Percentiles rank a stretch among this genome's conserved stretches.
Evolutionary conservation across 1,284 basidiomycete species (phyloP).

Genomic region (Lentinula novae-zelandiae): DNA sequence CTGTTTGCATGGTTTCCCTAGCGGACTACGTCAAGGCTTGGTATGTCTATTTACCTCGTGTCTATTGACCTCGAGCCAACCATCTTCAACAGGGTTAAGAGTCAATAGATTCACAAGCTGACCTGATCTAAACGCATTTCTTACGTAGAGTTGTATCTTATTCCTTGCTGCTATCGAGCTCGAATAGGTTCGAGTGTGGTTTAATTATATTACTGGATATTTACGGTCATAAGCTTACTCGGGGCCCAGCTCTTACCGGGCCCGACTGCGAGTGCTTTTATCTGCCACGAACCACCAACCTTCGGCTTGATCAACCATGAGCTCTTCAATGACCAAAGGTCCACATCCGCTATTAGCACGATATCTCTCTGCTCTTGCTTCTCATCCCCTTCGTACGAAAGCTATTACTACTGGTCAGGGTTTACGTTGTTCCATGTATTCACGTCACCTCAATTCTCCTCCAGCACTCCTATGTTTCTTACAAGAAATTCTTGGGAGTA

Average conservation of each 20-base stretch:
- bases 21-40: slow-evolving; percentile 92
- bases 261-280: too few species aligned
- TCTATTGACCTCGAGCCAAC: not conserved
- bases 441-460: not conserved
- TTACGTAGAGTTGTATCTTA: slow-evolving; percentile 14
- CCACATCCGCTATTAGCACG: slow-evolving; percentile 55
- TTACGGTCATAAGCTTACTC: not conserved
- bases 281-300: too few species aligned
- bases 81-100: slow-evolving; percentile 40
- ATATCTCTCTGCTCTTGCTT: slow-evolving; percentile 61
- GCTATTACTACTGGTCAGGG: slow-evolving; percentile 60
- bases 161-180: not conserved
- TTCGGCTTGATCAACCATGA: not conserved
- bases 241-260: not conserved
- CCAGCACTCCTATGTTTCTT: slow-evolving; percentile 68
- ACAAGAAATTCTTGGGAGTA: slow-evolving; percentile 77
- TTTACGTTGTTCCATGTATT: slow-evolving; percentile 6
- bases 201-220: not conserved
- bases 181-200: not conserved
- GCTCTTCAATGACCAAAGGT: slow-evolving; percentile 23
- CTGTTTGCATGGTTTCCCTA: slow-evolving; percentile 97
- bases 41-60: slow-evolving; percentile 29
- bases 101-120: slow-evolving; percentile 16
- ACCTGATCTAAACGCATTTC: not conserved
- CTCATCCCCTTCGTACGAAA: slow-evolving; percentile 73